These are phyloP conservation scores for Aspergillus sp. DNA, from an alignment of 2,329 filamentous ascomycete genomes.

Conservation along the genomic window DNA sequence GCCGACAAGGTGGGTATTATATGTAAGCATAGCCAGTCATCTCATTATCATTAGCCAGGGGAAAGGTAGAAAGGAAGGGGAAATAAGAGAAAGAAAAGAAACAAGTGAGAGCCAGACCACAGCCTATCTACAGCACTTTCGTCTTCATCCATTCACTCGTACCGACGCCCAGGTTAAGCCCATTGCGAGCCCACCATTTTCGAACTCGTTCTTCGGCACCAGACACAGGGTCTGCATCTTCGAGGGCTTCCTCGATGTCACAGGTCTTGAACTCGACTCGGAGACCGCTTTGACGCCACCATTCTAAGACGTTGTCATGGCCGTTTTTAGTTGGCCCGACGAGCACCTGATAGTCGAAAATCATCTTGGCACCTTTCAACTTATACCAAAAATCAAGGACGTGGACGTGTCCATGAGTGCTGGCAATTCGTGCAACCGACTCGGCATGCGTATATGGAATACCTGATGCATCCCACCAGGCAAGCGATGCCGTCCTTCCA, in stretches of 20 bases:
- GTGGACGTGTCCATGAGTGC: slow-evolving; percentile 77
- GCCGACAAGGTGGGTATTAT: slow-evolving; percentile 16
- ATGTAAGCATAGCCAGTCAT: not conserved
- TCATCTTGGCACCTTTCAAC: slow-evolving; percentile 71
- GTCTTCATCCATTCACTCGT: slow-evolving; percentile 90
- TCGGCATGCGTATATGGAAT: slow-evolving; percentile 80
- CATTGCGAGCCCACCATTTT: slow-evolving; percentile 85
- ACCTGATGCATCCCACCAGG: slow-evolving; percentile 84
- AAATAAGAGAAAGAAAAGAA: not conserved
- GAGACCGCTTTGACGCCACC: slow-evolving; percentile 77
- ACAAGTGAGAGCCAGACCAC: not conserved
- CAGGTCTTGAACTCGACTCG: slow-evolving; percentile 91
- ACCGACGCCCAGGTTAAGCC: slow-evolving; percentile 75
- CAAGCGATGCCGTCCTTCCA: slow-evolving; percentile 72
- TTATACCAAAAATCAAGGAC: slow-evolving; percentile 82
- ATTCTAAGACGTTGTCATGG: slow-evolving; percentile 80
- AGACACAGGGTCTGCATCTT: slow-evolving; percentile 69
- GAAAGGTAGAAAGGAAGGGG: not conserved
- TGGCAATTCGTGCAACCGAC: slow-evolving; percentile 78
- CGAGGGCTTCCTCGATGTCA: slow-evolving; percentile 90
- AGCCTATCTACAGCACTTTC: slow-evolving; percentile 61
- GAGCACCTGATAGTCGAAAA: slow-evolving; percentile 80
- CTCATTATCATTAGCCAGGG: slow-evolving; percentile 1
- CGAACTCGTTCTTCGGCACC: slow-evolving; percentile 71
- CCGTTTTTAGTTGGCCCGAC: slow-evolving; percentile 86